Evolutionary conservation across 129 eudicot species (phyloP).

Genomic region (Apium graveolens): DNA sequence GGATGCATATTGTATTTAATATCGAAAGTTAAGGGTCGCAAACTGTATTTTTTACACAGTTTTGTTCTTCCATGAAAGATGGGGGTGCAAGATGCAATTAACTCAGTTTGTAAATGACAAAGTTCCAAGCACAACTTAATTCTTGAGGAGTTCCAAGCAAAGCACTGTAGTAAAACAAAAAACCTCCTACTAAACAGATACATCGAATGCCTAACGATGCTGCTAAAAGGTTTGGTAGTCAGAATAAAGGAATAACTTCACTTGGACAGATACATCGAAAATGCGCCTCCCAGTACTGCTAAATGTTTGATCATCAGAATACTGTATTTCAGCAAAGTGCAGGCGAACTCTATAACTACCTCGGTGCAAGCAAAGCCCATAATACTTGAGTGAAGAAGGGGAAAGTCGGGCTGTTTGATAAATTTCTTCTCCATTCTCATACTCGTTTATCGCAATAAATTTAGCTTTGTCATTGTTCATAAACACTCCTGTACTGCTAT

Average conservation of each 20-base stretch:
- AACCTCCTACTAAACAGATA: conserved; percentile 31
- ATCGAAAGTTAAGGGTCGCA: no score
- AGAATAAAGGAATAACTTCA: background rate
- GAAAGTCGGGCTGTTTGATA: conserved; percentile 64
- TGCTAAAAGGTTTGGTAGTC: conserved; percentile 21
- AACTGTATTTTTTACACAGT: no score
- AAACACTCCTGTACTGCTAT: conserved; percentile 60
- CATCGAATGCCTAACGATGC: conserved; percentile 47
- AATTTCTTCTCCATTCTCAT: conserved; percentile 25
- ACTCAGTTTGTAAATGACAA: no score
- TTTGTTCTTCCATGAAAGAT: no score
- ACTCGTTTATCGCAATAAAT: conserved; percentile 16
- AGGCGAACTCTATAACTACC: conserved; percentile 74
- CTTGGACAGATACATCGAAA: background rate
- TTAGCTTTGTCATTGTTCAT: conserved; percentile 23
- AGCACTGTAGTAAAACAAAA: background rate
- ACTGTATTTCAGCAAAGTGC: conserved; percentile 79
- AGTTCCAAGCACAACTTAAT: background rate
- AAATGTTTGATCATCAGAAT: conserved; percentile 31
- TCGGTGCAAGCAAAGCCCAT: conserved; percentile 51
- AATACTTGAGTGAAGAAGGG: conserved; percentile 61
- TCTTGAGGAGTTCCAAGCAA: background rate
- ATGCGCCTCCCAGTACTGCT: conserved; percentile 27
- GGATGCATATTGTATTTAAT: no score
- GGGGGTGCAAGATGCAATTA: no score